Evolutionary conservation across 306 rosid species (phyloP), one percentile per base, ranked within the genome.

Genomic region (Sicyos baderoa): DNA sequence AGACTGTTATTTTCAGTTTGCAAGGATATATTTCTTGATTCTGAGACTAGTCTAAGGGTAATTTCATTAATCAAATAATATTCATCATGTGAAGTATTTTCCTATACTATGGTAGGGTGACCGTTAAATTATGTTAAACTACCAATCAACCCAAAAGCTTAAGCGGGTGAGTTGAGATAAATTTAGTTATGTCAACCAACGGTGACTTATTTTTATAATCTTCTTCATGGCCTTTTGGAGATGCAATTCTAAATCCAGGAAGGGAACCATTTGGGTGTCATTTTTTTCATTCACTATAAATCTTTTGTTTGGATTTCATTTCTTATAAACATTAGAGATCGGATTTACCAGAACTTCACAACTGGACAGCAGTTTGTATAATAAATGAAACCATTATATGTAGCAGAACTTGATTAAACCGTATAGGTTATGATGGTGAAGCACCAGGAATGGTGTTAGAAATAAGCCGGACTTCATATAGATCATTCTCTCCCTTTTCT

Each of bases 381-480:
- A 9, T 40, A 79, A 72, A 56, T 29, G 79, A 73, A 64, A 76
- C 65, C 45, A 77, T 65, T 57, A 79, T 60, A 60, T 72, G 66
- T 49, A 55, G 73, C 73, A 79, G 71, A 68, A 42, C 76, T 49
- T 47, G 70, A 73, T 52, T 78, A 52, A 68, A 73, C 77, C 80
- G 23, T 61, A 66, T 53, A 48, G 64, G 44, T 80, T 79, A 83
- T 7, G 74, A 79, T 35, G 81, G 59, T 27, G 88, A 35, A 10
- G 84, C 71, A 19, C 63, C 70, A 72, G 91, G 77, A 67, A 82
- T 76, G 47, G 79, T 65, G 53, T 81, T 72, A 54, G 99, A 90
- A 73, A 86, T 84, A 54, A 90, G 97, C 70, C 89, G 84, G 70
- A 90, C 90, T 81, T 93, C 97, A 19, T 84, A 90, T 1, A 88